Evolutionary conservation across 2,329 filamentous ascomycete genomes (phyloP).

Genomic region (Hymenoscyphus scutula): DNA sequence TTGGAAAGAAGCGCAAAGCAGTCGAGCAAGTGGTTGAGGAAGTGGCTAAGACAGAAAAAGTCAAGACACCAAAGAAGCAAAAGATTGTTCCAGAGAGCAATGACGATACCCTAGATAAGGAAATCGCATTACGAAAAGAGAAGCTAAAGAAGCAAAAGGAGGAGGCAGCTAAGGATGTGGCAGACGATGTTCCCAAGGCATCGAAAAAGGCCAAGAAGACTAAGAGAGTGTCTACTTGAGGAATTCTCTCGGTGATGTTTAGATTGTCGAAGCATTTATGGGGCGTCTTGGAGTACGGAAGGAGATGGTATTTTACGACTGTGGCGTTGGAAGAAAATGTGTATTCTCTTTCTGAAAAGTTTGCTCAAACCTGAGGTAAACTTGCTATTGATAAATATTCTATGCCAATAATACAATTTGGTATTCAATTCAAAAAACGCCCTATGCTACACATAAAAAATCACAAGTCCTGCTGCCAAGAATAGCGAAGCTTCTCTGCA

Average conservation of each 20-base stretch:
- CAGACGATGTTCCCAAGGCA: conserved; percentile 26
- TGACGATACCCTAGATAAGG: conserved; percentile 37
- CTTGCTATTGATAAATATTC: background rate
- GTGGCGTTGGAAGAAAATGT: conserved; percentile 6
- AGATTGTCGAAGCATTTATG: conserved; percentile 7
- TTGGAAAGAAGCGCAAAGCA: conserved; percentile 57
- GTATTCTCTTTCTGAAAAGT: conserved; percentile 4
- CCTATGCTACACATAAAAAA: background rate
- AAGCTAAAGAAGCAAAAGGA: conserved; percentile 39
- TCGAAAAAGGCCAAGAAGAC: conserved; percentile 14
- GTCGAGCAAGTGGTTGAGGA: conserved; percentile 33
- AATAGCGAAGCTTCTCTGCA: background rate
- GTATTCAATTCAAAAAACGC: background rate
- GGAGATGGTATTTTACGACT: conserved; percentile 1
- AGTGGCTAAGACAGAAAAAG: conserved; percentile 33
- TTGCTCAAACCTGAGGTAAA: background rate
- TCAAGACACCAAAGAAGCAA: conserved; percentile 40
- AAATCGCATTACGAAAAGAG: conserved; percentile 38
- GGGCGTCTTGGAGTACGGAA: conserved; percentile 15
- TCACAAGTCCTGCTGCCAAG: conserved; percentile 5
- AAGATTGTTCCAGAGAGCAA: conserved; percentile 32
- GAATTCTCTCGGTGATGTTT: background rate
- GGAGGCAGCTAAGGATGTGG: conserved; percentile 31
- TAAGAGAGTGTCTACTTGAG: conserved; percentile 6
- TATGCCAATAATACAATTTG: background rate